Evolutionary conservation across 2,329 filamentous ascomycete species (phyloP).

Genomic region (Basipetospora chlamydospora): DNA sequence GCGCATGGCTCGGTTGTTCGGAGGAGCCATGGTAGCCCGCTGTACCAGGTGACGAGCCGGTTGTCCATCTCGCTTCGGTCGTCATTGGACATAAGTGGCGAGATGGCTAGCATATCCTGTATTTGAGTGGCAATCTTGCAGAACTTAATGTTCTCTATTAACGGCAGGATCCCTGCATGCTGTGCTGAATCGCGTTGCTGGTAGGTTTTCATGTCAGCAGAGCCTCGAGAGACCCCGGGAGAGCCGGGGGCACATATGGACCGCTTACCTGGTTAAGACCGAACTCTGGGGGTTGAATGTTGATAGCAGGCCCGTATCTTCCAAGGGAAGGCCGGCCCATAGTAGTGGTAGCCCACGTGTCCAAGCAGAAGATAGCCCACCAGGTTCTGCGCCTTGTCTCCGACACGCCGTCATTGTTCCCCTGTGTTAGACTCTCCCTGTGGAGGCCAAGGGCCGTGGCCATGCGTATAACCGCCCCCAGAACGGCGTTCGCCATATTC

Average conservation of each 20-base stretch:
- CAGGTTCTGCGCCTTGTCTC: slow-evolving; percentile 55
- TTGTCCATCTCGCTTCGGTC: slow-evolving; percentile 53
- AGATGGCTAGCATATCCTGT: slow-evolving; percentile 59
- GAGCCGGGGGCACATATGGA: too few relatives aligned
- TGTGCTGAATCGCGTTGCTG: slow-evolving; percentile 34
- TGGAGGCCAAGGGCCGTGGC: slow-evolving; percentile 61
- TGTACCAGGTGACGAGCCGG: slow-evolving; percentile 59
- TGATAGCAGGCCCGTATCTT: slow-evolving; percentile 52
- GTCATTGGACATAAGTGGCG: slow-evolving; percentile 49
- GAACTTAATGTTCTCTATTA: slow-evolving; percentile 66
- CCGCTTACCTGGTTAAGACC: slow-evolving; percentile 24
- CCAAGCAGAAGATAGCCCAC: slow-evolving; percentile 62
- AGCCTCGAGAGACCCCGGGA: too few relatives aligned
- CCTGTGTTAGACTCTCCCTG: slow-evolving; percentile 38
- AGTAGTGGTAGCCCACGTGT: slow-evolving; percentile 60
- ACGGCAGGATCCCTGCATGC: slow-evolving; percentile 51
- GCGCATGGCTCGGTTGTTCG: slow-evolving; percentile 52
- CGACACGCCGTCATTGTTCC: slow-evolving; percentile 31
- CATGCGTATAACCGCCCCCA: slow-evolving; percentile 58
- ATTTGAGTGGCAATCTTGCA: slow-evolving; percentile 67
- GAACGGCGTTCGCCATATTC: slow-evolving; percentile 60
- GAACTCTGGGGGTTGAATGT: slow-evolving; percentile 46
- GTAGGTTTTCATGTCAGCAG: too few relatives aligned
- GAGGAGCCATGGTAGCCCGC: slow-evolving; percentile 51
- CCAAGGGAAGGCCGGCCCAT: slow-evolving; percentile 57